phyloP scores from a whole-genome alignment of 148 eudicot genomes.

The Cornus suecica region DNA sequence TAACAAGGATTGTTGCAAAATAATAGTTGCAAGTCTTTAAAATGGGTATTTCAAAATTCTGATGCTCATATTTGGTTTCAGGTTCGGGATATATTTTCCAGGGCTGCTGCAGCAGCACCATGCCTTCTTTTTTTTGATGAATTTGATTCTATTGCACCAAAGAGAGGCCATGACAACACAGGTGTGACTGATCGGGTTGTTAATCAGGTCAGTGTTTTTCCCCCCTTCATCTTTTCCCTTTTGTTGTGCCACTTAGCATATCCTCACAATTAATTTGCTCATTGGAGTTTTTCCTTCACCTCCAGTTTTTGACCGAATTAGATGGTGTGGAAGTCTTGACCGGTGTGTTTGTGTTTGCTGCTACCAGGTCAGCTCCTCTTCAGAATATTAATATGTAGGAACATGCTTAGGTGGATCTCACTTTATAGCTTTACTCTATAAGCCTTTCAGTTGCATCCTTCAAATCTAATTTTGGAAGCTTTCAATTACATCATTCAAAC shows the following conservation, averaged over 20 bases:
- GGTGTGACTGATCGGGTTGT: conserved; percentile 99
- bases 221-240: neutral
- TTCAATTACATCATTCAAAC: no score
- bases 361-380: conserved; percentile 61
- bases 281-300: conserved; percentile 8
- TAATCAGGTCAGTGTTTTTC: conserved; percentile 66
- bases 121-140: conserved; percentile 97
- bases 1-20: no score
- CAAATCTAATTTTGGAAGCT: no score
- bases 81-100: conserved; percentile 96
- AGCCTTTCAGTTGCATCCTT: no score
- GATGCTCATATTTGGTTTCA: conserved; percentile 28
- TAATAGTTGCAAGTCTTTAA: neutral
- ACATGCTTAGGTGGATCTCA: no score
- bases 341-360: conserved; percentile 99
- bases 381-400: no score
- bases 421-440: no score
- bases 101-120: conserved; percentile 98
- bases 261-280: neutral
- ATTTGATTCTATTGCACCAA: conserved; percentile 99
- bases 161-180: conserved; percentile 99
- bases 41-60: neutral
- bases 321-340: conserved; percentile 96
- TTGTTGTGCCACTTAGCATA: neutral
- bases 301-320: conserved; percentile 86